Evolutionary conservation across 768 basidiomycete genomes (phyloP).

Genomic region (Boletus insuetus): DNA sequence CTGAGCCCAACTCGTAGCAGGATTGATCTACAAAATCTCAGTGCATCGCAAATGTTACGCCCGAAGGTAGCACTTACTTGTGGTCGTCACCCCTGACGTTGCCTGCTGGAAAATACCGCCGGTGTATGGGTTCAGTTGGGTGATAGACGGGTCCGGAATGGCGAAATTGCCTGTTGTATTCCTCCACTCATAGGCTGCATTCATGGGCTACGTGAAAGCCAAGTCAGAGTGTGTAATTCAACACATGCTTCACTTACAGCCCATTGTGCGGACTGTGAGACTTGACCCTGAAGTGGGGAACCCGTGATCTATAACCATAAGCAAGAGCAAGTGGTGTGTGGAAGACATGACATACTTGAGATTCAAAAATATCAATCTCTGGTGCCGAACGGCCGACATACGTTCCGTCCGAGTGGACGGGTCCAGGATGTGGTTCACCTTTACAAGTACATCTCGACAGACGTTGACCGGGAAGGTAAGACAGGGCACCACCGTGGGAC

Average conservation of each 20-base stretch:
- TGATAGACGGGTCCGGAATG: constrained; percentile 52
- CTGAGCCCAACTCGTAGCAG: constrained; percentile 55
- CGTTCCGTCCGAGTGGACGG: constrained; percentile 68
- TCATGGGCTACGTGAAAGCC: constrained; percentile 62
- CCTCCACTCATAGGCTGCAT: constrained; percentile 66
- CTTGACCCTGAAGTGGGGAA: constrained; percentile 45
- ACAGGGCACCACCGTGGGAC: constrained; percentile 51
- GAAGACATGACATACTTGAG: constrained; percentile 47
- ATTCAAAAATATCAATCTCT: constrained; percentile 90
- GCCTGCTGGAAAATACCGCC: constrained; percentile 86
- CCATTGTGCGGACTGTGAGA: constrained; percentile 86
- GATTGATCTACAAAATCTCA: constrained; percentile 48
- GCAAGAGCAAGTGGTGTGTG: neutral
- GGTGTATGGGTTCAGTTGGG: constrained; percentile 59
- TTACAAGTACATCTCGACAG: constrained; percentile 87
- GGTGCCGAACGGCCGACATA: constrained; percentile 82
- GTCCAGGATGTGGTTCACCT: constrained; percentile 86
- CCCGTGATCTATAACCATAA: constrained; percentile 34
- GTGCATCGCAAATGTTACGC: neutral
- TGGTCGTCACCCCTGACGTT: constrained; percentile 64
- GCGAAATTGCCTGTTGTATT: constrained; percentile 58
- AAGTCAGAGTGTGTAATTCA: neutral
- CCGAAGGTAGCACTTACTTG: constrained; percentile 39
- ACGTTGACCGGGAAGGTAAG: constrained; percentile 85
- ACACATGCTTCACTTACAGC: constrained; percentile 46